Evolutionary conservation across 2,329 filamentous ascomycete species (phyloP).

Genomic region (Penicillium nordicum): DNA sequence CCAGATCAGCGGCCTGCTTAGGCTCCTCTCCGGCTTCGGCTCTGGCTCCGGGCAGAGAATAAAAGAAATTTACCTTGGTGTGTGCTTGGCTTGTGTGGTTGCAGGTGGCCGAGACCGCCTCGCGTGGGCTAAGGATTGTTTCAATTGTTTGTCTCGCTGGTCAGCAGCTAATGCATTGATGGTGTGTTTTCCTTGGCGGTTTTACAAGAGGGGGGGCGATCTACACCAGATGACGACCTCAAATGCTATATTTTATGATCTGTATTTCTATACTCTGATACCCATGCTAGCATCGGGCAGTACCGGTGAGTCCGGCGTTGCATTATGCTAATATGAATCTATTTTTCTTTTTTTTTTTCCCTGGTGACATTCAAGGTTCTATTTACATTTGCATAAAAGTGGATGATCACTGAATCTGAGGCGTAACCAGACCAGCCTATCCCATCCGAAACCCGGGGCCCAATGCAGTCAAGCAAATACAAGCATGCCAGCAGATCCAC

Average conservation of each 20-base stretch:
- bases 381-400: conserved; percentile 1
- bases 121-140: neutral
- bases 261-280: conserved; percentile 22
- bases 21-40: neutral
- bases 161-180: neutral
- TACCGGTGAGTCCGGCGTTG: conserved; percentile 18
- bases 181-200: conserved; percentile 4
- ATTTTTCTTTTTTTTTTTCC: neutral
- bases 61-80: neutral
- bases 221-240: conserved; percentile 3
- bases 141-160: conserved; percentile 1
- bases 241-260: conserved; percentile 6
- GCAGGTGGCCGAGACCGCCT: conserved; percentile 10
- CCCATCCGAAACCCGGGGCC: neutral
- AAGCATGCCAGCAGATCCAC: neutral
- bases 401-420: neutral
- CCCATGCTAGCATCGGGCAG: conserved; percentile 20
- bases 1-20: conserved; percentile 1
- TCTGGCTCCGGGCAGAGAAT: conserved; percentile 1
- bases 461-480: neutral
- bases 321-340: conserved; percentile 5
- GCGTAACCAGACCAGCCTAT: neutral
- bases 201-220: neutral
- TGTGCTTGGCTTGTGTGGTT: conserved; percentile 16
- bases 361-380: neutral